phyloP scores from a whole-genome alignment of 805 yeast genomes.

The Kurtzmaniella cleridarum region DNA sequence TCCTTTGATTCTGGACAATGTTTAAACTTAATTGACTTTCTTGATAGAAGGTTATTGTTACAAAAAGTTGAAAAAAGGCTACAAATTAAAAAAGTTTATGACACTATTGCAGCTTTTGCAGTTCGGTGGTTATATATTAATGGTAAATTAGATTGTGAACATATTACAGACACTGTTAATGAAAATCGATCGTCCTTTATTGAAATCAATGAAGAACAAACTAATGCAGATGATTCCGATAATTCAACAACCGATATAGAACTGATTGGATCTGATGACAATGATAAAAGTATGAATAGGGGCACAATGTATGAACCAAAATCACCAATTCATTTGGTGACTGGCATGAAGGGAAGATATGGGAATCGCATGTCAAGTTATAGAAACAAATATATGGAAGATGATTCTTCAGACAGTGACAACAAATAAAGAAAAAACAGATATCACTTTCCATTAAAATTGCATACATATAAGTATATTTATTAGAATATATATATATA shows the following conservation, averaged over 20 bases:
- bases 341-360: too few species aligned
- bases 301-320: conserved; percentile 21
- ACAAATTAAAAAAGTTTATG: conserved; percentile 37
- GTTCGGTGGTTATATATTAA: conserved; percentile 41
- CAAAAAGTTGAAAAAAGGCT: conserved; percentile 50
- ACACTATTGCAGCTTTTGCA: conserved; percentile 43
- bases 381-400: too few species aligned
- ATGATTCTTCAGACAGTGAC: too few species aligned
- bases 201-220: conserved; percentile 1
- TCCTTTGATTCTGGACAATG: conserved; percentile 75
- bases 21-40: conserved; percentile 63
- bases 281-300: conserved; percentile 1
- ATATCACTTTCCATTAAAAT: too few species aligned
- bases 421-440: too few species aligned
- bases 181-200: neutral
- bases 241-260: conserved; percentile 1
- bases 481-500: neutral
- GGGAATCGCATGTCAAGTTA: too few species aligned
- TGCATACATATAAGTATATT: too few species aligned
- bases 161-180: too few species aligned
- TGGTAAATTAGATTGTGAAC: neutral
- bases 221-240: conserved; percentile 5
- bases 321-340: conserved; percentile 18
- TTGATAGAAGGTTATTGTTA: conserved; percentile 54
- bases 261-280: conserved; percentile 1